These are phyloP conservation scores for Papiliotrema fonsecae DNA, from an alignment of 1,284 basidiomycete species.

Conservation along the genomic window DNA sequence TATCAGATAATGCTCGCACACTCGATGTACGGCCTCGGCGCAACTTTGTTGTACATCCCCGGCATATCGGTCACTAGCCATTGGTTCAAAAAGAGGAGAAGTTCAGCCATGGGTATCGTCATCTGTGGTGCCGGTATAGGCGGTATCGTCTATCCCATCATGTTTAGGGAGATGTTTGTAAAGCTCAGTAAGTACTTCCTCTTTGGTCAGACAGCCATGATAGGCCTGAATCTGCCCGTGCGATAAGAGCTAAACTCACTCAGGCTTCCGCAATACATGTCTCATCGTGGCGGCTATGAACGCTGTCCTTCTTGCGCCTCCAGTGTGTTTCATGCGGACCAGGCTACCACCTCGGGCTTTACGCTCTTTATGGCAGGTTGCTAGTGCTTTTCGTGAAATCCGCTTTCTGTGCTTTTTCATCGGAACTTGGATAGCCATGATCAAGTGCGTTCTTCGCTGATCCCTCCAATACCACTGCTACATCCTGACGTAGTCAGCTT, in stretches of 20 bases:
- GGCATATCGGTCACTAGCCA: constrained; percentile 39
- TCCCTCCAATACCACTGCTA: too few species aligned
- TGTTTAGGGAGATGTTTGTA: constrained; percentile 32
- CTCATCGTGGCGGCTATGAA: constrained; percentile 42
- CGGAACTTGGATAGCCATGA: constrained; percentile 25
- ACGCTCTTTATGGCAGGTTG: constrained; percentile 27
- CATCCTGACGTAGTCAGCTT: constrained; percentile 23
- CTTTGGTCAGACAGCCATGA: neutral
- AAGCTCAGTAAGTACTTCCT: constrained; percentile 21
- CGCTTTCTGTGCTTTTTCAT: constrained; percentile 28
- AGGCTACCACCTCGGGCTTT: constrained; percentile 35
- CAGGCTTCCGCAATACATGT: constrained; percentile 41
- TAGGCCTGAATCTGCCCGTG: constrained; percentile 4
- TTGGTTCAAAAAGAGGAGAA: constrained; percentile 40
- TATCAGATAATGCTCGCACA: constrained; percentile 45
- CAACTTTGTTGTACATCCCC: constrained; percentile 38
- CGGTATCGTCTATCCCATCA: constrained; percentile 44
- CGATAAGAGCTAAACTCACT: too few species aligned
- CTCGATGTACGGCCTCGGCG: constrained; percentile 35
- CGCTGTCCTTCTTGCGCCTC: constrained; percentile 35
- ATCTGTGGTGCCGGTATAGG: constrained; percentile 38
- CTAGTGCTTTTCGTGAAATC: constrained; percentile 29
- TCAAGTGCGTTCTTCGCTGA: constrained; percentile 38
- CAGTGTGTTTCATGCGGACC: constrained; percentile 37
- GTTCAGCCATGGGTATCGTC: constrained; percentile 41